phyloP scores from a whole-genome alignment of 2,329 filamentous ascomycete species.

The Trichoderma pleuroti region DNA sequence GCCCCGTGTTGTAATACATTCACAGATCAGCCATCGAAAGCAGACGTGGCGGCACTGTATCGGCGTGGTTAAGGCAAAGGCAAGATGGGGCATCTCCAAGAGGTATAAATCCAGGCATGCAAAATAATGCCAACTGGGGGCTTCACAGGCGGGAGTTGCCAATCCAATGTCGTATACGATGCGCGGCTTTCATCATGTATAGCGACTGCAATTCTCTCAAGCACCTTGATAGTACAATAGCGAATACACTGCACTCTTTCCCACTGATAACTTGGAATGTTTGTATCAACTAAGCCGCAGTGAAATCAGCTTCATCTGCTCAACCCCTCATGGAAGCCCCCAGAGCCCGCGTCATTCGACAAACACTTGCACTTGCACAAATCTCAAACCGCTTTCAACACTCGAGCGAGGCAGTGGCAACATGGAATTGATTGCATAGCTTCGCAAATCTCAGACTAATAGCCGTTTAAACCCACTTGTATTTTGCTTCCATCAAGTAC shows the following conservation, averaged over 20 bases:
- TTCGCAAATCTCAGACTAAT: slow-evolving; percentile 1
- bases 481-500: slow-evolving; percentile 2
- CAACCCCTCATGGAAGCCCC: background rate
- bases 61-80: background rate
- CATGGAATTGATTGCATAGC: background rate
- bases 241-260: background rate
- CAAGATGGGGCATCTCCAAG: background rate
- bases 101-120: background rate
- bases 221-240: background rate
- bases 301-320: background rate
- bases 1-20: background rate
- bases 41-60: background rate
- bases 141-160: background rate
- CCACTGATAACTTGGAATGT: background rate
- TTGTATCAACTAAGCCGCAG: background rate
- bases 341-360: background rate
- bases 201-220: background rate
- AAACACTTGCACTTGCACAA: background rate
- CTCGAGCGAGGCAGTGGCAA: background rate
- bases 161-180: background rate
- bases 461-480: slow-evolving; percentile 8
- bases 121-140: background rate
- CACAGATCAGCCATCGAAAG: background rate
- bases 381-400: background rate
- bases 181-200: background rate